Evolutionary conservation across 331 rosid species (phyloP).

Genomic region (Stylosanthes scabra): DNA sequence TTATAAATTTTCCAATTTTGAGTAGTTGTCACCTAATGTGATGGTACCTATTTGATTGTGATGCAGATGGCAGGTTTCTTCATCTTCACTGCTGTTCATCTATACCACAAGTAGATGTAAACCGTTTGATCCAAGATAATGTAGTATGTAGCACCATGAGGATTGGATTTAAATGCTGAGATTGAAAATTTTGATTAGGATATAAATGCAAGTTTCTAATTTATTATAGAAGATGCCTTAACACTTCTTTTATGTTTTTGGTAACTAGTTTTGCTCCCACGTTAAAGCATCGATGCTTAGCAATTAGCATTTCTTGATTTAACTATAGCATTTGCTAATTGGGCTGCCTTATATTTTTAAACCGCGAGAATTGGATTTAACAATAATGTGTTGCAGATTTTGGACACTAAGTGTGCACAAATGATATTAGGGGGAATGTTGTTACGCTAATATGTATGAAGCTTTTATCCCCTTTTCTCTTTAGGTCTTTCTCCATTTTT

Average conservation of each 20-base stretch:
- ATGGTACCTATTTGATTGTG: conserved; percentile 38
- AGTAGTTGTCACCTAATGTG: background rate
- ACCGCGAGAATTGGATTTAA: background rate
- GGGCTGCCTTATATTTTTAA: background rate
- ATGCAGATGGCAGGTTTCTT: conserved; percentile 98
- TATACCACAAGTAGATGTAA: conserved; percentile 77
- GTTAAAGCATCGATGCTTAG: background rate
- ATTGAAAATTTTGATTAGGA: conserved; percentile 65
- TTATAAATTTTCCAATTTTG: too few species aligned
- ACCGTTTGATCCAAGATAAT: conserved; percentile 25
- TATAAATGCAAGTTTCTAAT: conserved; percentile 33
- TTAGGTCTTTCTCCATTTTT: too few species aligned
- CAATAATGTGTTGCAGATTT: background rate
- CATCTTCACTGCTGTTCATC: conserved; percentile 74
- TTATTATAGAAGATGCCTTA: conserved; percentile 33
- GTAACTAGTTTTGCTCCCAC: background rate
- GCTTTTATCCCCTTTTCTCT: too few species aligned
- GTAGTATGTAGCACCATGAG: conserved; percentile 35
- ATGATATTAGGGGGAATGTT: too few species aligned
- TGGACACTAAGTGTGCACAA: background rate
- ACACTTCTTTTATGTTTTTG: background rate
- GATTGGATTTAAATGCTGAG: conserved; percentile 43
- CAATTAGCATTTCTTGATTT: background rate
- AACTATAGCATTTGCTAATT: background rate
- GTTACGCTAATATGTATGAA: too few species aligned